These are phyloP conservation scores for Craspedostauros australis DNA, from an alignment of 108 stramenopile species.

Conservation along the genomic window DNA sequence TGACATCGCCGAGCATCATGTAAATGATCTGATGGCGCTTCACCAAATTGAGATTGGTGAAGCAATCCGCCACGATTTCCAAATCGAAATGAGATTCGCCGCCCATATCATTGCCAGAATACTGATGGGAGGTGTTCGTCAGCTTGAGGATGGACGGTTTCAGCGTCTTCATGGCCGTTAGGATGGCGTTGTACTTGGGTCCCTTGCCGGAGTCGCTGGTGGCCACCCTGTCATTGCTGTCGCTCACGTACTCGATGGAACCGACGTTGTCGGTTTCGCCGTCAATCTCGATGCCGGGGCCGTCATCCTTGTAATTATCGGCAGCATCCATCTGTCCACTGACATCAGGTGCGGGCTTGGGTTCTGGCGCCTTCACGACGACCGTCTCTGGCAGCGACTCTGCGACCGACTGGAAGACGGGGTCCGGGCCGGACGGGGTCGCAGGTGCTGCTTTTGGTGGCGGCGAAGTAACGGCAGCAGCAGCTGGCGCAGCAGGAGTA, in stretches of 20 bases:
- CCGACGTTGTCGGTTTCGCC: background rate
- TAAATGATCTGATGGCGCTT: slow-evolving; percentile 92
- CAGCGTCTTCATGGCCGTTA: slow-evolving; percentile 57
- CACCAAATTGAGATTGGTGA: slow-evolving; percentile 85
- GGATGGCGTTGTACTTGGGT: slow-evolving; percentile 80
- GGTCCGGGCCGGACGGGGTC: too few species aligned
- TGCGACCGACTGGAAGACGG: too few species aligned
- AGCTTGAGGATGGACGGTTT: slow-evolving; percentile 64
- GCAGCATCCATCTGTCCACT: too few species aligned
- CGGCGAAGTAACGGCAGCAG: too few species aligned
- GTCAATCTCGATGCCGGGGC: too few species aligned
- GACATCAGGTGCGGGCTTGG: too few species aligned
- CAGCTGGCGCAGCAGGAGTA: too few species aligned
- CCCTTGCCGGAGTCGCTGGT: slow-evolving; percentile 4
- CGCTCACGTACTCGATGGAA: background rate
- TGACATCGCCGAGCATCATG: slow-evolving; percentile 83
- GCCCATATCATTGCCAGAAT: slow-evolving; percentile 66
- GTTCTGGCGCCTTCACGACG: too few species aligned
- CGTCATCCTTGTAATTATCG: too few species aligned
- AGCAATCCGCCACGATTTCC: slow-evolving; percentile 77
- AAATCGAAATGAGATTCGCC: slow-evolving; percentile 86
- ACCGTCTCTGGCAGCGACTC: too few species aligned
- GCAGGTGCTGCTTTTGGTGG: too few species aligned
- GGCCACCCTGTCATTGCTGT: slow-evolving; percentile 1
- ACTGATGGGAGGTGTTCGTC: slow-evolving; percentile 69